Evolutionary conservation across 352 stramenopile species (phyloP).

Genomic region (Globisporangium rhizosaccharum): DNA sequence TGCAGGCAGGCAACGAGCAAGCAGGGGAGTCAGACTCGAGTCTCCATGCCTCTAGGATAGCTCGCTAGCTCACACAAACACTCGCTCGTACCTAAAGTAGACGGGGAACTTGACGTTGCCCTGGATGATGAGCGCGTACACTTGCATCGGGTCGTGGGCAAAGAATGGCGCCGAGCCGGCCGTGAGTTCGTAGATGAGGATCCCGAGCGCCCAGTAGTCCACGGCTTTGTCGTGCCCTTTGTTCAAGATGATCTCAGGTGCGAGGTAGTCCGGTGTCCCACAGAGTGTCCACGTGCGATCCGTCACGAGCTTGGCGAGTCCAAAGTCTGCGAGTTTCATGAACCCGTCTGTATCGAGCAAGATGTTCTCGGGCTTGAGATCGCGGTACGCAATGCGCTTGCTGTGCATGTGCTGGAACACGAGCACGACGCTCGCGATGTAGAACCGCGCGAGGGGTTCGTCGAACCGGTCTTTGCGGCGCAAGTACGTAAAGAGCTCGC

Average conservation of each 20-base stretch:
- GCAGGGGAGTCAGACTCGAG: neutral
- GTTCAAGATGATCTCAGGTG: slow-evolving; percentile 91
- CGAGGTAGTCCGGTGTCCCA: slow-evolving; percentile 65
- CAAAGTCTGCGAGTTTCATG: slow-evolving; percentile 91
- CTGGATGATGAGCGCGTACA: slow-evolving; percentile 90
- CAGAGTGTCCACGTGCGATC: slow-evolving; percentile 89
- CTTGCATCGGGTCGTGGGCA: slow-evolving; percentile 87
- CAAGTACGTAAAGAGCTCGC: slow-evolving; percentile 92
- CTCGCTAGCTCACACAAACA: neutral
- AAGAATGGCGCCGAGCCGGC: slow-evolving; percentile 85
- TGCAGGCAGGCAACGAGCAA: slow-evolving; percentile 16
- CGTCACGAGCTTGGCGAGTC: slow-evolving; percentile 86
- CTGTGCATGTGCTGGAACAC: slow-evolving; percentile 90
- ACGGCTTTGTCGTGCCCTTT: slow-evolving; percentile 88
- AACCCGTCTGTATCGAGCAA: slow-evolving; percentile 86
- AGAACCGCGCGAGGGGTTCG: slow-evolving; percentile 77
- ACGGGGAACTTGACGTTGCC: slow-evolving; percentile 83
- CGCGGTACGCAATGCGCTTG: slow-evolving; percentile 81
- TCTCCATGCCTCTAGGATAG: neutral
- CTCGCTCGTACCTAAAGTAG: slow-evolving; percentile 57
- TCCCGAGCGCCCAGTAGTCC: slow-evolving; percentile 89
- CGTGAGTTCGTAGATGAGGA: slow-evolving; percentile 90
- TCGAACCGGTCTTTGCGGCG: slow-evolving; percentile 67
- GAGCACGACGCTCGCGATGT: slow-evolving; percentile 86
- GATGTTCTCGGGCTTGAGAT: slow-evolving; percentile 96